These are phyloP conservation scores for Erysimum cheiri DNA, from an alignment of 441 rosid genomes.

Conservation along the genomic window DNA sequence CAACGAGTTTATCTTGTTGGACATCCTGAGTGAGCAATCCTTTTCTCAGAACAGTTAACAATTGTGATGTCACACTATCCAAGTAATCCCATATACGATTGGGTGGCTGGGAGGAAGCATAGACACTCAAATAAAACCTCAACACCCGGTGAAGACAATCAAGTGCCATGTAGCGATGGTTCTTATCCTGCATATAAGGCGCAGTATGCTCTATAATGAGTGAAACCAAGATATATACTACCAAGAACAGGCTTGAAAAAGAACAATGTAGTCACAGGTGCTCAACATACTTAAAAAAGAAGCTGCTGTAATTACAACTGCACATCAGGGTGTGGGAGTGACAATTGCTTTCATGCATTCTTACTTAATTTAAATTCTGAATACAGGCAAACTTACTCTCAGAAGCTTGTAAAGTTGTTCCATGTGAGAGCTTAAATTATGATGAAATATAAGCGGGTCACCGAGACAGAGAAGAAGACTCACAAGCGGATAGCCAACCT, in stretches of 20 bases:
- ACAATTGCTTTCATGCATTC: constrained; percentile 25
- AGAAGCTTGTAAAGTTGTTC: constrained; percentile 98
- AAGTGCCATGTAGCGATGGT: constrained; percentile 97
- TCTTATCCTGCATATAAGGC: constrained; percentile 79
- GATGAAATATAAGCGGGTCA: constrained; percentile 94
- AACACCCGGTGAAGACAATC: constrained; percentile 98
- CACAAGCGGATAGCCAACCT: constrained; percentile 99
- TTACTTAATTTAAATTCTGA: constrained; percentile 24
- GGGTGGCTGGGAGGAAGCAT: constrained; percentile 93
- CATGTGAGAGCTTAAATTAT: constrained; percentile 88
- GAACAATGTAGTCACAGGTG: constrained; percentile 27
- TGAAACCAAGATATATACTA: constrained; percentile 34
- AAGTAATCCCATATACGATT: constrained; percentile 98
- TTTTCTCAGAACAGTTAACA: constrained; percentile 85
- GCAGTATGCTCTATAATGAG: constrained; percentile 16
- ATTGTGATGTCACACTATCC: constrained; percentile 98
- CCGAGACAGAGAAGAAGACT: constrained; percentile 99
- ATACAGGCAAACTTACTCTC: constrained; percentile 65
- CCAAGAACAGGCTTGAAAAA: constrained; percentile 22
- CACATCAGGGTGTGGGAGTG: constrained; percentile 14
- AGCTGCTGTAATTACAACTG: constrained; percentile 8
- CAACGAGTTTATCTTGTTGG: constrained; percentile 98
- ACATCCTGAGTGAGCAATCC: constrained; percentile 98
- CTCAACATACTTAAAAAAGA: constrained; percentile 11
- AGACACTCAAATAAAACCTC: constrained; percentile 95